A percentile compares a stretch with the other conserved stretches of the same genome.
These are phyloP conservation scores for Blastosporella zonata DNA, from an alignment of 1,284 basidiomycete genomes.

Conservation along the genomic window DNA sequence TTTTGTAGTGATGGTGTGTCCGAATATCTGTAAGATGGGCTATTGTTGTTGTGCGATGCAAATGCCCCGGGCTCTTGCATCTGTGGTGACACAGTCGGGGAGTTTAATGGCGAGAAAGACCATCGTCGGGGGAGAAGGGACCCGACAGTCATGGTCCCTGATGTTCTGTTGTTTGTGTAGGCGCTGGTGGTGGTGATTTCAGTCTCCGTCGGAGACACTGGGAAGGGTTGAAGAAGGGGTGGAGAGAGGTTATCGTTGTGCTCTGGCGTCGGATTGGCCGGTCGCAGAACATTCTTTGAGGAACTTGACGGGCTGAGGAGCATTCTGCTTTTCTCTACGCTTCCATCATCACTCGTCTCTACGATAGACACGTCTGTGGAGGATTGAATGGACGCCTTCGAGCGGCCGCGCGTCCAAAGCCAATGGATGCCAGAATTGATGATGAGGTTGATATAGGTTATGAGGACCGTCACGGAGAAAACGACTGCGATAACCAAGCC, in stretches of 20 bases:
- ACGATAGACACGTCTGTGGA: slow-evolving; percentile 28
- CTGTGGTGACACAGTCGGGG: slow-evolving; percentile 24
- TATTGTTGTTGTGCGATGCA: slow-evolving; percentile 8
- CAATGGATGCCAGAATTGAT: slow-evolving; percentile 29
- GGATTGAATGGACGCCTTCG: slow-evolving; percentile 10
- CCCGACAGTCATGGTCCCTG: slow-evolving; percentile 34
- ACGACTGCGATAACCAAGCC: slow-evolving; percentile 64
- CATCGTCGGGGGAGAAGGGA: slow-evolving; percentile 34
- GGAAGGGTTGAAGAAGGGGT: slow-evolving; percentile 40
- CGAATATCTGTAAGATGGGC: slow-evolving; percentile 8
- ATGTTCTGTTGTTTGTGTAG: slow-evolving; percentile 27
- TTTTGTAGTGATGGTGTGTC: slow-evolving; percentile 4
- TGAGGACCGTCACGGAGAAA: slow-evolving; percentile 55
- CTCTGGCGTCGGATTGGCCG: slow-evolving; percentile 55
- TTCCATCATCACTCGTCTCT: slow-evolving; percentile 24
- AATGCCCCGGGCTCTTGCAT: slow-evolving; percentile 13
- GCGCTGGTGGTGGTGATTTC: slow-evolving; percentile 26
- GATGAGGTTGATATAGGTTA: slow-evolving; percentile 59
- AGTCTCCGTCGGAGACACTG: slow-evolving; percentile 38
- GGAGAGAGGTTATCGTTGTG: slow-evolving; percentile 42
- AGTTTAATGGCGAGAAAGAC: slow-evolving; percentile 34
- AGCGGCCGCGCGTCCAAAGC: slow-evolving; percentile 26
- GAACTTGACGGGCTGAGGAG: slow-evolving; percentile 17
- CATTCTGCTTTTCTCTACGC: slow-evolving; percentile 25
- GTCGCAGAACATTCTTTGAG: slow-evolving; percentile 31